Percentiles rank a stretch among this genome's conserved stretches.
Conservation (phyloP, 1,284 basidiomycete species). For the Sparassis latifolia region DNA sequence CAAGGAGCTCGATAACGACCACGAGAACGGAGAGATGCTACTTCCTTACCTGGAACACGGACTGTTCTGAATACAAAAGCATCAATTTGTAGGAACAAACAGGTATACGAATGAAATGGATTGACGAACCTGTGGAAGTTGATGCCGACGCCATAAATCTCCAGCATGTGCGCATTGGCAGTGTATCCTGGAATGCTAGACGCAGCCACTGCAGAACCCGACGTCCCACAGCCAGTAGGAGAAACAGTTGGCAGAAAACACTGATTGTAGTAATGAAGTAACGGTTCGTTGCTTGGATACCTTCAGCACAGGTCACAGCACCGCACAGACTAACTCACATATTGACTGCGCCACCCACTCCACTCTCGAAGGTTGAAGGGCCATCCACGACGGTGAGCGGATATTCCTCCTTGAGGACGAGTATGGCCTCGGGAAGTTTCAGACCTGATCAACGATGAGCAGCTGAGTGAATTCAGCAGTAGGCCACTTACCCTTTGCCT, state of each 20-base stretch:
- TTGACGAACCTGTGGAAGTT: too few species aligned
- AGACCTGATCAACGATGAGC: background rate
- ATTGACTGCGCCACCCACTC: background rate
- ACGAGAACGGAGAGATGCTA: too few species aligned
- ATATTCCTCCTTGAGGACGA: background rate
- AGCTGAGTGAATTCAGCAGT: too few species aligned
- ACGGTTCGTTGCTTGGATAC: background rate
- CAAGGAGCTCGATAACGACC: too few species aligned
- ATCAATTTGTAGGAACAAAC: background rate
- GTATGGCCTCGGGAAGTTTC: background rate
- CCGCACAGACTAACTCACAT: background rate
- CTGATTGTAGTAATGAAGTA: constrained; percentile 3
- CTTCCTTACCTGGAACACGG: constrained; percentile 2
- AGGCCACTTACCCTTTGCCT: too few species aligned
- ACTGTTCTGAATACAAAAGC: background rate
- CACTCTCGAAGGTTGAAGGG: background rate
- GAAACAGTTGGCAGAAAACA: background rate
- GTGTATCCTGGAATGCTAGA: too few species aligned
- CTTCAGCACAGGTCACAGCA: background rate
- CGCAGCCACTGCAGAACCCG: too few species aligned
- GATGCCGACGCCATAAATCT: too few species aligned
- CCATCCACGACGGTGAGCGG: background rate
- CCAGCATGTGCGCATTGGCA: too few species aligned
- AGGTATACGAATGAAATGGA: background rate
- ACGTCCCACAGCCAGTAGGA: too few species aligned